Conservation (phyloP, 176 grass and related monocot species). For the Raddia guianensis region DNA sequence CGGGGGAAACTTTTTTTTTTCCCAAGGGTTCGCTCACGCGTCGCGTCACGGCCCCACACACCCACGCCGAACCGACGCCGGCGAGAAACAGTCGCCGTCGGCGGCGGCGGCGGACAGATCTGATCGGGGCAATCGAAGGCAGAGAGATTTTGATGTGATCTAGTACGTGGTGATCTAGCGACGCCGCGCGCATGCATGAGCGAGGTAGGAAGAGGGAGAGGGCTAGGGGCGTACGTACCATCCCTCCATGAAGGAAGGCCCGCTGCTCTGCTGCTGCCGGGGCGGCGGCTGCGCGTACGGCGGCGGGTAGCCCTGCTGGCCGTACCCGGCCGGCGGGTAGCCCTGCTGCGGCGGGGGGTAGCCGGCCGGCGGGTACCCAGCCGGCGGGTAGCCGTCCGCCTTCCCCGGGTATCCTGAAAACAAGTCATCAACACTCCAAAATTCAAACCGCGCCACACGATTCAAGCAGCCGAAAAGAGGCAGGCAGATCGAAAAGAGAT, state of each 20-base stretch:
- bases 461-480: too few species aligned
- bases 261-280: conserved; percentile 61
- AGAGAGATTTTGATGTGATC: conserved; percentile 12
- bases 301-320: conserved; percentile 63
- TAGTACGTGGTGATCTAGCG: background rate
- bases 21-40: conserved; percentile 34
- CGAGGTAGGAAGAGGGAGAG: background rate
- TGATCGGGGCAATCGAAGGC: background rate
- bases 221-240: conserved; percentile 37
- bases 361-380: conserved; percentile 55
- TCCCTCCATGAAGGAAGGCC: conserved; percentile 72
- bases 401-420: conserved; percentile 56
- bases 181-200: background rate
- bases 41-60: conserved; percentile 34
- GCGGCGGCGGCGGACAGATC: conserved; percentile 19
- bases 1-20: conserved; percentile 13
- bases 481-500: too few species aligned
- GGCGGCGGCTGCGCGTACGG: conserved; percentile 66
- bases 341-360: conserved; percentile 57
- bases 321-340: conserved; percentile 48
- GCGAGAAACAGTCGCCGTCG: background rate
- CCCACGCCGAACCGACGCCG: background rate
- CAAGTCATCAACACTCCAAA: background rate
- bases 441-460: background rate
- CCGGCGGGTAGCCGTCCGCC: conserved; percentile 53